Conservation (phyloP, 176 grass and related monocot genomes). For the Luzula sylvatica region DNA sequence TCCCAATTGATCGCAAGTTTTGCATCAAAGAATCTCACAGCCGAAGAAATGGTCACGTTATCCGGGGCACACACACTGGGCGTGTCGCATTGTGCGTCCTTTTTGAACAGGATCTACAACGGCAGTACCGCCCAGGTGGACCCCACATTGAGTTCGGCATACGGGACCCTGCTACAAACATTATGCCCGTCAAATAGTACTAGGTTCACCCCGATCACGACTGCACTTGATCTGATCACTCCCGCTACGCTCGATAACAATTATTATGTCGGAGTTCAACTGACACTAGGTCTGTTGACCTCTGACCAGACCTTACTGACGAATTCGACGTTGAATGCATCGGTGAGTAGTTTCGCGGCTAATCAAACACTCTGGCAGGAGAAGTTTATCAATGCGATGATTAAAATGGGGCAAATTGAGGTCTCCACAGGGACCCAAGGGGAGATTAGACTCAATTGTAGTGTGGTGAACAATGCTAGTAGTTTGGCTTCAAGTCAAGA, state of each 20-base stretch:
- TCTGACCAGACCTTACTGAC: slow-evolving; percentile 54
- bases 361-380: slow-evolving; percentile 40
- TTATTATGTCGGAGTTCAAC: slow-evolving; percentile 46
- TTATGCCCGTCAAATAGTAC: slow-evolving; percentile 29
- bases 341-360: slow-evolving; percentile 40
- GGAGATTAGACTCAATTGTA: slow-evolving; percentile 59
- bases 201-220: slow-evolving; percentile 22
- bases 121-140: slow-evolving; percentile 36
- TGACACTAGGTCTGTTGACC: slow-evolving; percentile 50
- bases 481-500: slow-evolving; percentile 3
- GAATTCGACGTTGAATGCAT: slow-evolving; percentile 32
- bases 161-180: slow-evolving; percentile 40
- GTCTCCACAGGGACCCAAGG: slow-evolving; percentile 54
- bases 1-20: slow-evolving; percentile 19
- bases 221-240: slow-evolving; percentile 44
- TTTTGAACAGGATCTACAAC: slow-evolving; percentile 29
- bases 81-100: slow-evolving; percentile 34
- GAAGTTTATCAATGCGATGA: slow-evolving; percentile 55
- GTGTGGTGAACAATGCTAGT: slow-evolving; percentile 44
- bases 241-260: slow-evolving; percentile 54
- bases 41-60: slow-evolving; percentile 42
- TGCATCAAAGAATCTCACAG: slow-evolving; percentile 32
- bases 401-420: slow-evolving; percentile 62
- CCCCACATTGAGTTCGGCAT: slow-evolving; percentile 37
- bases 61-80: slow-evolving; percentile 56